Percentiles rank a stretch among this genome's conserved stretches.
Evolutionary conservation across 1,139 yeast species (phyloP).

Genomic region (Kodamaea sp.): DNA sequence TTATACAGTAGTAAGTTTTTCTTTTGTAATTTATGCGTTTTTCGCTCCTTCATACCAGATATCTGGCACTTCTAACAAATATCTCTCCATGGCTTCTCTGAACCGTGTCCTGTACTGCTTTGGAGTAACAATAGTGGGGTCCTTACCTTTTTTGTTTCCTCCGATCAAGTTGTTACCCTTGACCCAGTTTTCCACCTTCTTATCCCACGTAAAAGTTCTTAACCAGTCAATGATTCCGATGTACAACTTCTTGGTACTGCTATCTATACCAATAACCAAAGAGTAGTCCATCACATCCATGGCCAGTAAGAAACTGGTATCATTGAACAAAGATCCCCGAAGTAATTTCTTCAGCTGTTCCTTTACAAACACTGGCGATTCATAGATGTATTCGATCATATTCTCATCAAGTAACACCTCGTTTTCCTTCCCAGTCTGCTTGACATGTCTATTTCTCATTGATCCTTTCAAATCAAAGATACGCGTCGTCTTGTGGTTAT

Average conservation of each 20-base stretch:
- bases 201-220: constrained; percentile 97
- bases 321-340: constrained; percentile 91
- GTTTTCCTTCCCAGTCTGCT: constrained; percentile 93
- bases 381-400: constrained; percentile 97
- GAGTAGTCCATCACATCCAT: constrained; percentile 99
- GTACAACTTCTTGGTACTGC: constrained; percentile 61
- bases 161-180: constrained; percentile 88
- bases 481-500: constrained; percentile 77
- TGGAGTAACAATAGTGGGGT: constrained; percentile 97
- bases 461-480: constrained; percentile 97
- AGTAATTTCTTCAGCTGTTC: constrained; percentile 87
- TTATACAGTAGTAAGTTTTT: too few species aligned
- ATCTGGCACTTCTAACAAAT: constrained; percentile 92
- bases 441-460: constrained; percentile 95
- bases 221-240: constrained; percentile 97
- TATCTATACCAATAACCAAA: constrained; percentile 87
- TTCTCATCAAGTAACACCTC: constrained; percentile 95
- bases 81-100: constrained; percentile 97
- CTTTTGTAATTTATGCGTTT: too few species aligned
- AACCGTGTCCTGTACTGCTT: constrained; percentile 91
- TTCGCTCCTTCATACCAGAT: constrained; percentile 59
- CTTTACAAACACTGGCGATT: constrained; percentile 90
- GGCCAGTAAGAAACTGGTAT: constrained; percentile 88
- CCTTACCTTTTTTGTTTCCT: constrained; percentile 76
- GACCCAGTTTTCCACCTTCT: constrained; percentile 97